These are phyloP conservation scores for Salvia hispanica DNA, from an alignment of 257 asterid species.

Conservation along the genomic window DNA sequence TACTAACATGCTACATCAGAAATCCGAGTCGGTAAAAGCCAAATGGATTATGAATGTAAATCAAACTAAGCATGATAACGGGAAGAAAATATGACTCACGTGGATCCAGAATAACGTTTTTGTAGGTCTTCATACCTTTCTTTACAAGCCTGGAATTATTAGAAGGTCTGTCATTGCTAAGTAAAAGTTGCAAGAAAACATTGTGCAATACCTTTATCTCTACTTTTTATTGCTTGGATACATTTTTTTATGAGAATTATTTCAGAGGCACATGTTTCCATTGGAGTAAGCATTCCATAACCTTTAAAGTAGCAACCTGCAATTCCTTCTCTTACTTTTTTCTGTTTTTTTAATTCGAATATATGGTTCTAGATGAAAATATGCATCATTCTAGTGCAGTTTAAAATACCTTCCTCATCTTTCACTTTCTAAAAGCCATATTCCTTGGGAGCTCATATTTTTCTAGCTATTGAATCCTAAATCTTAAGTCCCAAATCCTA, in stretches of 20 bases:
- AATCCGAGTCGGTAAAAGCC: constrained; percentile 11
- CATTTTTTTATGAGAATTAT: neutral
- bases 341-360: constrained; percentile 2
- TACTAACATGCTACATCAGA: constrained; percentile 10
- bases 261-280: constrained; percentile 1
- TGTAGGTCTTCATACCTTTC: constrained; percentile 72
- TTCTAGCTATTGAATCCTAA: constrained; percentile 8
- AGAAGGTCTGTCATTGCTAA: constrained; percentile 25
- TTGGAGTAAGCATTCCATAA: neutral
- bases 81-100: constrained; percentile 48
- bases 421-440: constrained; percentile 1
- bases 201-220: neutral
- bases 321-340: neutral
- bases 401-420: neutral
- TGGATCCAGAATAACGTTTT: constrained; percentile 66
- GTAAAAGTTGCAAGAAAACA: neutral
- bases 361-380: constrained; percentile 4
- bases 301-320: neutral
- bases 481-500: neutral
- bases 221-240: neutral
- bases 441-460: neutral
- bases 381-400: neutral
- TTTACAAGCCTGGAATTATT: constrained; percentile 73
- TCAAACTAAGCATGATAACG: constrained; percentile 20
- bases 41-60: constrained; percentile 15